Base-by-base conservation (phyloP, 208 protist species). In the Leishmania turanica region DNA sequence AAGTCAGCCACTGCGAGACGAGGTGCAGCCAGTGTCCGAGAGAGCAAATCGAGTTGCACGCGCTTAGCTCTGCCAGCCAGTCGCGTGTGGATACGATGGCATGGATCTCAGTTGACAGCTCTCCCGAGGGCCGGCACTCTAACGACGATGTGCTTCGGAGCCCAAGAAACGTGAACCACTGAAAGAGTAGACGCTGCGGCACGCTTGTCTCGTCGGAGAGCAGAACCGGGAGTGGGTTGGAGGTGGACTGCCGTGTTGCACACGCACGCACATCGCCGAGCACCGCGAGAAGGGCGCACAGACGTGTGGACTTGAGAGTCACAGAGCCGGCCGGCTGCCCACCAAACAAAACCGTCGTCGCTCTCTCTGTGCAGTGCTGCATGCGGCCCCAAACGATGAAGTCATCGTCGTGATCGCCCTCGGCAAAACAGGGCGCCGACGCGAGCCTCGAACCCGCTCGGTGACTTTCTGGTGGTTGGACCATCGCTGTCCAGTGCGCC, bases 151-250 rank as follows among this genome's bases (percentile, higher is more conserved):
- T 13, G 11, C 31, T 34, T 34, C n/a, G 70, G 47, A 45, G 11
- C n/a, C 45, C 70, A 56, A 75, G 70, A 58, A 75, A 75, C 27
- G 47, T 56, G 31, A 75, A 75, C 70, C 70, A 75, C 47, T 75
- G 70, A 21, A 47, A 56, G 45, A 75, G 70, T 47, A 49, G 47
- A 24, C 70, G 70, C 68, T 72, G 68, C 3, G 21, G 40, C 68
- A 31, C 68, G 19, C 21, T 24, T 31, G 40, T 72, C 42, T 72
- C 68, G 24, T 49, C 40, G 7, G 40, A 72, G 68, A 72, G 68
- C 21, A 49, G 40, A 4, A 17, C 40, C 27, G 40, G 68, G 24
- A 51, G 24, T 27, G 68, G 68, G 68, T 31, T 31, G 40, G 68
- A 11, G 68, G 27, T 49, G 68, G 21, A 31, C 0, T 27, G 68